These are phyloP conservation scores for Rhododendron kiyosumense DNA, from an alignment of 148 eudicot species.

Conservation along the genomic window DNA sequence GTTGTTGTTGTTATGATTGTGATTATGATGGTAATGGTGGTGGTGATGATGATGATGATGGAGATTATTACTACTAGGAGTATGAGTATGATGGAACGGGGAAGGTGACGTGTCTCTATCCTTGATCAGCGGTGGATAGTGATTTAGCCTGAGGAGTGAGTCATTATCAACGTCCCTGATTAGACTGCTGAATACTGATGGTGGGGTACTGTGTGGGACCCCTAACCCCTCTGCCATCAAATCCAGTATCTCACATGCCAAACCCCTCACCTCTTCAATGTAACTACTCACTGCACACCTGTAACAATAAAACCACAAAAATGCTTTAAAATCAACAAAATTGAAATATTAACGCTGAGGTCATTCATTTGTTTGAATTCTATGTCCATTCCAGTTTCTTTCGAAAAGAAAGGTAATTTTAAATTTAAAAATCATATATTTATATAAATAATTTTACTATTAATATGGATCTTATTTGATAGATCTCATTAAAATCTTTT, in stretches of 20 bases:
- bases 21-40: background rate
- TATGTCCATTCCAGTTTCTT: too few species aligned
- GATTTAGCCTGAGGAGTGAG: conserved; percentile 50
- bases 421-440: too few species aligned
- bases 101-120: conserved; percentile 23
- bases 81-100: background rate
- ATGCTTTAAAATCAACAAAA: background rate
- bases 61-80: background rate
- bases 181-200: conserved; percentile 24
- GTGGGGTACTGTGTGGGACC: conserved; percentile 4
- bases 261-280: conserved; percentile 26
- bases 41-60: conserved; percentile 9
- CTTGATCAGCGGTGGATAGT: conserved; percentile 33
- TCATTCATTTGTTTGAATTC: too few species aligned
- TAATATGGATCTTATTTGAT: too few species aligned
- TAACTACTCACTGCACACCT: conserved; percentile 35
- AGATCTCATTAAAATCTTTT: too few species aligned
- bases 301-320: background rate
- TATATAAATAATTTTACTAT: too few species aligned
- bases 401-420: too few species aligned
- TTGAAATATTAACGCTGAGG: background rate
- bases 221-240: conserved; percentile 36
- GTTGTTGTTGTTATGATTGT: background rate
- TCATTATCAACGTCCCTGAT: conserved; percentile 35
- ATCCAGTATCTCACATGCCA: conserved; percentile 46